Base-by-base conservation (phyloP, 345 rosid species). In the Turritis glabra region DNA sequence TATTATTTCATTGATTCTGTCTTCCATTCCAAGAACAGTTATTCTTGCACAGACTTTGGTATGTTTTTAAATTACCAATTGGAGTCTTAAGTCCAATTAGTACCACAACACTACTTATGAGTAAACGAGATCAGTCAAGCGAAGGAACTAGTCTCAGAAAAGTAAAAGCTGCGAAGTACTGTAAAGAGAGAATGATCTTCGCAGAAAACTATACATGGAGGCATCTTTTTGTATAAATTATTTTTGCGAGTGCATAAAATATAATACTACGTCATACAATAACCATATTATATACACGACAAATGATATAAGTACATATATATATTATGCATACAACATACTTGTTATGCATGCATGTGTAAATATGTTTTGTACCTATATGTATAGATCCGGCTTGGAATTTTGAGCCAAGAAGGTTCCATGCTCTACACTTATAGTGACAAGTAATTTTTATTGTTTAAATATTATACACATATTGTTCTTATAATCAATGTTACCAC, bases 101-200 rank as follows among this genome's bases (percentile, higher is more conserved):
- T 26, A 44, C 32, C n/a, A 22, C 18, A 44, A 32, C 18, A 57
- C 64, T 27, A 27, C 53, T 5, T 43, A 19, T 19, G 73, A 56
- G 53, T 48, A 47, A 35, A 17, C 17, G 4, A 71, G 11, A 60
- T 60, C 68, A 52, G 77, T 72, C 69, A 72, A 72, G 14, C 29
- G 19, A 72, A 71, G 52, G 63, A 56, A 52, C 18, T 71, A 15
- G 53, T 53, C 18, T 21, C 56, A 43, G 18, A 35, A 77, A 77
- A 77, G 72, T 71, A 64, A 77, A 77, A 77, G 80, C 77, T 77
- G 62, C 53, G 21, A 48, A 41, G 35, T 64, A 38, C 61, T 55
- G 47, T 71, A 46, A 71, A 64, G 66, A 77, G 38, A 64, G 67
- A 77, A 77, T 64, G 77, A 61, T 77, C 71, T 76, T 62, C 61